A percentile compares a stretch with the other conserved stretches of the same genome.
phyloP scores from a whole-genome alignment of 1,284 basidiomycete genomes.

The Marasmius sp. region DNA sequence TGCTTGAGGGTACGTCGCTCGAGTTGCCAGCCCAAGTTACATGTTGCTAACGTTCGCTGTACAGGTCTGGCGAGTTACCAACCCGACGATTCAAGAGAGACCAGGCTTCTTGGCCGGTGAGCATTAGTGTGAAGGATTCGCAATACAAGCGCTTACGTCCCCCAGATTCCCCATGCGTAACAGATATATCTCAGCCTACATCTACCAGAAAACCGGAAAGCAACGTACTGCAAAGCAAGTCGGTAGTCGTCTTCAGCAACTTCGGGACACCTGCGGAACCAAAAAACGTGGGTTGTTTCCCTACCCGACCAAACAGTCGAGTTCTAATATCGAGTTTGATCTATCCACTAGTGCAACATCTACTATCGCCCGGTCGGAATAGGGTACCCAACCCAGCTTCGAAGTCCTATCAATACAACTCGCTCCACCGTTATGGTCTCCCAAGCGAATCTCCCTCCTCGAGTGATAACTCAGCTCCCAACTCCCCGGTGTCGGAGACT shows the following conservation, averaged over 20 bases:
- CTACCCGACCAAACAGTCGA: neutral
- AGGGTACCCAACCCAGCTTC: conserved; percentile 9
- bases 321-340: neutral
- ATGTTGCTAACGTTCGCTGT: conserved; percentile 5
- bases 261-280: conserved; percentile 65
- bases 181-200: conserved; percentile 71
- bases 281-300: conserved; percentile 51
- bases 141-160: neutral
- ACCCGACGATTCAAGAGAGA: conserved; percentile 68
- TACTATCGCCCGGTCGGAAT: conserved; percentile 40
- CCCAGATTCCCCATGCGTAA: conserved; percentile 66
- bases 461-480: conserved; percentile 37
- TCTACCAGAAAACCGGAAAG: conserved; percentile 60
- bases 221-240: conserved; percentile 70
- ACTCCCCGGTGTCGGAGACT: conserved; percentile 37
- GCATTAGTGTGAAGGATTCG: neutral
- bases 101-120: conserved; percentile 58
- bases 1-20: conserved; percentile 60
- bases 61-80: conserved; percentile 65
- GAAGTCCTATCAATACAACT: conserved; percentile 25
- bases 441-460: conserved; percentile 18
- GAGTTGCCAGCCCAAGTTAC: conserved; percentile 9
- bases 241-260: conserved; percentile 70
- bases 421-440: conserved; percentile 19
- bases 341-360: conserved; percentile 36